phyloP scores from a whole-genome alignment of 495 filamentous ascomycete genomes.

The Penicillium samsonianum region DNA sequence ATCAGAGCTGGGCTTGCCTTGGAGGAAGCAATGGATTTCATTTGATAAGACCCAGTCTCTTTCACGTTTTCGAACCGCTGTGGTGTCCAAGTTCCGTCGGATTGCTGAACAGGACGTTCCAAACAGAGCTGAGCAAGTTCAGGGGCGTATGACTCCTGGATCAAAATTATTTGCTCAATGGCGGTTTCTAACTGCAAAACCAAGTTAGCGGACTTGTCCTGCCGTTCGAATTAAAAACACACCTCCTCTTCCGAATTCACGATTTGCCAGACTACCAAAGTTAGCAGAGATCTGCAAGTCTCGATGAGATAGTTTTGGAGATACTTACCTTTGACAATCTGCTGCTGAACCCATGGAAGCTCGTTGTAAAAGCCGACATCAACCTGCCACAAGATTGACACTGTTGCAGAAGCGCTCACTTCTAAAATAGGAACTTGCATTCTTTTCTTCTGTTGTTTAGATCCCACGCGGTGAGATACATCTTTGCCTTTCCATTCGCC shows the following conservation, averaged over 20 bases:
- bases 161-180: constrained; percentile 12
- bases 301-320: background rate
- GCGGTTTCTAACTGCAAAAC: constrained; percentile 8
- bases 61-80: constrained; percentile 7
- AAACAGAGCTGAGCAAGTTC: constrained; percentile 20
- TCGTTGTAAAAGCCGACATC: constrained; percentile 34
- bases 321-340: constrained; percentile 24
- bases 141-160: constrained; percentile 20
- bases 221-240: background rate
- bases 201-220: background rate
- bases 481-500: constrained; percentile 30
- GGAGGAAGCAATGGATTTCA: background rate
- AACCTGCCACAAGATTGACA: constrained; percentile 41
- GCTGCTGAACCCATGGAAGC: constrained; percentile 19
- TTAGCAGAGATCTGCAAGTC: background rate
- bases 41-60: background rate
- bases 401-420: constrained; percentile 8
- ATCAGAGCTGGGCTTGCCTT: constrained; percentile 19
- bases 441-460: constrained; percentile 9
- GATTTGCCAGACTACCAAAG: constrained; percentile 16
- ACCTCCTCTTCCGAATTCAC: constrained; percentile 14
- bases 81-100: constrained; percentile 15
- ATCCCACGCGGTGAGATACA: constrained; percentile 7
- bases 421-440: constrained; percentile 20
- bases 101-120: constrained; percentile 4